phyloP scores from a whole-genome alignment of 306 rosid genomes.

The Carpinus fangiana region DNA sequence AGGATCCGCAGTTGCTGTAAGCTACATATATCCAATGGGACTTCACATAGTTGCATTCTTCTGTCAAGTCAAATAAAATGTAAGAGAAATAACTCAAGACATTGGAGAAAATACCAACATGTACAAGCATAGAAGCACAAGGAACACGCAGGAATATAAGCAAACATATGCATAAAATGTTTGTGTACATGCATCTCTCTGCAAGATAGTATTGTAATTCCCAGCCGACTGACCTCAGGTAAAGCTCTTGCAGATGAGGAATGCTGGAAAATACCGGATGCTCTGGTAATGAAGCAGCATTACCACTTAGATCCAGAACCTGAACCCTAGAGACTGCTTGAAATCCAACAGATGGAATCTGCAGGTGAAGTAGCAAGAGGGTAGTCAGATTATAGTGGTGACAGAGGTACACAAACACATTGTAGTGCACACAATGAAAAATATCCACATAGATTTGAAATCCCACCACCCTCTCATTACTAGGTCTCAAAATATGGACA shows the following conservation, averaged over 20 bases:
- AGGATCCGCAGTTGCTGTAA: conserved; percentile 67
- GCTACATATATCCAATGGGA: conserved; percentile 67
- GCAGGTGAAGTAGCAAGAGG: conserved; percentile 24
- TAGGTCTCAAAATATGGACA: neutral
- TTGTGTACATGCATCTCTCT: conserved; percentile 3
- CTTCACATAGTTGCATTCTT: conserved; percentile 64
- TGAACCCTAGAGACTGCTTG: conserved; percentile 71
- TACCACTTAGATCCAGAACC: conserved; percentile 80
- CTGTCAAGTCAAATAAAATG: conserved; percentile 46
- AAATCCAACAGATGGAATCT: conserved; percentile 87
- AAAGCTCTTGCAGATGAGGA: conserved; percentile 77
- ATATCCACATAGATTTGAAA: conserved; percentile 3
- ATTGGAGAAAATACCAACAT: neutral
- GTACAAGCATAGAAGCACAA: conserved; percentile 11
- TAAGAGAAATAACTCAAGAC: neutral
- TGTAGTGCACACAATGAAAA: neutral
- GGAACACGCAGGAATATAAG: conserved; percentile 8
- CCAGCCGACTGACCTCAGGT: conserved; percentile 69
- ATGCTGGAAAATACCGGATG: conserved; percentile 67
- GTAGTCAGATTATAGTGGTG: conserved; percentile 30
- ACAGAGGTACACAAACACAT: conserved; percentile 12
- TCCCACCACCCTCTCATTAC: conserved; percentile 11
- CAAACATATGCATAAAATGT: neutral
- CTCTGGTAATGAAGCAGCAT: conserved; percentile 55
- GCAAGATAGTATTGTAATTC: conserved; percentile 10